These are phyloP conservation scores for Thielaviopsis populi DNA, from an alignment of 2,329 filamentous ascomycete species.

Conservation along the genomic window DNA sequence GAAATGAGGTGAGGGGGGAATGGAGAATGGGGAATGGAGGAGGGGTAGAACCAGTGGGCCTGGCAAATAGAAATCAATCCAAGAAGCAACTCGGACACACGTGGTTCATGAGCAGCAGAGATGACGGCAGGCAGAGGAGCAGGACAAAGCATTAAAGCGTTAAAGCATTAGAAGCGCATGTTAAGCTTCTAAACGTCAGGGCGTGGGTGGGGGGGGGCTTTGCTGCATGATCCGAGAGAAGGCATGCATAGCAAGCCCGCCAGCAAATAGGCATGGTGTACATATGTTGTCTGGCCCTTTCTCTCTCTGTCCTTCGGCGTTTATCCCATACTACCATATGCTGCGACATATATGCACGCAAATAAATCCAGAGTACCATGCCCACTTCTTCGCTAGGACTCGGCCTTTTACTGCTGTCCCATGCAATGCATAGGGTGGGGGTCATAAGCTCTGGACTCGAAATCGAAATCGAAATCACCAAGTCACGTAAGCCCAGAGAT, in stretches of 20 bases:
- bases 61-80: not conserved
- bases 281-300: not conserved
- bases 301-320: not conserved
- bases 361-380: not conserved
- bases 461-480: too few species aligned
- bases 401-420: not conserved
- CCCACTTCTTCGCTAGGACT: not conserved
- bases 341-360: not conserved
- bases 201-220: not conserved
- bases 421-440: not conserved
- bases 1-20: not conserved
- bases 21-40: not conserved
- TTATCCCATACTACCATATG: not conserved
- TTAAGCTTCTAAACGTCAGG: not conserved
- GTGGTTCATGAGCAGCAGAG: not conserved
- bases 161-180: not conserved
- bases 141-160: not conserved
- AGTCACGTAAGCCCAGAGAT: too few species aligned
- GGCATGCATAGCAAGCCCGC: not conserved
- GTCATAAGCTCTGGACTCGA: not conserved
- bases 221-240: too few species aligned
- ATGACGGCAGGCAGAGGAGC: not conserved
- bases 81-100: not conserved
- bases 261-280: not conserved
- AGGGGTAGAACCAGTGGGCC: not conserved